phyloP scores from a whole-genome alignment of 148 eudicot species.

The Polygonum aviculare region DNA sequence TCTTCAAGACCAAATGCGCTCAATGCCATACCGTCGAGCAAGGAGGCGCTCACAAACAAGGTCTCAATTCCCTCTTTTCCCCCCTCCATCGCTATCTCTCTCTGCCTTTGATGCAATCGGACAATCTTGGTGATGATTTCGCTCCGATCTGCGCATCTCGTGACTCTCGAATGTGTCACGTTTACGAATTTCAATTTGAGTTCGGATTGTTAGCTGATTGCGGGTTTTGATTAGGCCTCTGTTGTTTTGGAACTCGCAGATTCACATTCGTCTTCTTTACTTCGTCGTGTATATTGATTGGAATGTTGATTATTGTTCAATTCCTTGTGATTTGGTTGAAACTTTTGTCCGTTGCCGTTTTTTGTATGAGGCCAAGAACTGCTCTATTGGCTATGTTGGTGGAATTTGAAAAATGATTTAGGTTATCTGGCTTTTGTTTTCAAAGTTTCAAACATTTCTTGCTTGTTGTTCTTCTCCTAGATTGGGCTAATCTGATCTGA shows the following conservation, averaged over 20 bases:
- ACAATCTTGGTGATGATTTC: too few relatives aligned
- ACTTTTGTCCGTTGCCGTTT: too few relatives aligned
- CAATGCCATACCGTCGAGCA: constrained; percentile 11
- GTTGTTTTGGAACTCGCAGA: neutral
- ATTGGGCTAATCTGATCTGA: neutral
- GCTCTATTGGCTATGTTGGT: too few relatives aligned
- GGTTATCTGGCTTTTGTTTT: neutral
- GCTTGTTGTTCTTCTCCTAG: neutral
- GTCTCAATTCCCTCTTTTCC: neutral
- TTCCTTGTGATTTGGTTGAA: neutral
- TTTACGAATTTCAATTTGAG: neutral
- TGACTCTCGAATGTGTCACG: too few relatives aligned
- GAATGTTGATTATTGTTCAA: neutral
- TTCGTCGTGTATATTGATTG: neutral
- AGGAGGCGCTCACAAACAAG: constrained; percentile 6
- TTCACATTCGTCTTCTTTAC: neutral
- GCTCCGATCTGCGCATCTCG: too few relatives aligned
- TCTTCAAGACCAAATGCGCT: constrained; percentile 7
- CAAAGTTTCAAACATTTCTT: neutral
- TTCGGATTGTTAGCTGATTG: neutral
- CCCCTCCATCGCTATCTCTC: neutral
- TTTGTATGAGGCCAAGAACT: too few relatives aligned
- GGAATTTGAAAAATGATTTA: neutral
- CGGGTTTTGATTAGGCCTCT: neutral
- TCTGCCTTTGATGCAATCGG: too few relatives aligned